Conservation (phyloP, 2,329 filamentous ascomycete genomes). For the Coniella lustricola region DNA sequence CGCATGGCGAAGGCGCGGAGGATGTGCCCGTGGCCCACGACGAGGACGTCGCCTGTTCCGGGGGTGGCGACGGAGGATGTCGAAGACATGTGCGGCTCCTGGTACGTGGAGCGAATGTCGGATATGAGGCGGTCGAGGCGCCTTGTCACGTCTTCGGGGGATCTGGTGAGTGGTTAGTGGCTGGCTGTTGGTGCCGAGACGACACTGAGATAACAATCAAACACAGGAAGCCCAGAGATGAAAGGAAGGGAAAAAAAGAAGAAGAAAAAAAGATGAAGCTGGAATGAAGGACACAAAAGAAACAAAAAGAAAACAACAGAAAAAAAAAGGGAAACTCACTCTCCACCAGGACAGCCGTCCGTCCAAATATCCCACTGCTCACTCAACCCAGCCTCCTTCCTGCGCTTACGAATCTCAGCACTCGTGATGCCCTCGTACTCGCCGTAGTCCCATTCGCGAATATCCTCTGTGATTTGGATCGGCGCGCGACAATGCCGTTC, state of each 20-base stretch:
- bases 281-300: not conserved
- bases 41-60: conserved; percentile 55
- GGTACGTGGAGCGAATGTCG: conserved; percentile 63
- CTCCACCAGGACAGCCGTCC: conserved; percentile 81
- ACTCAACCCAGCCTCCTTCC: conserved; percentile 48
- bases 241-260: too few species aligned
- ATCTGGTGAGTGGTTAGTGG: conserved; percentile 36
- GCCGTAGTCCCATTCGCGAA: conserved; percentile 84
- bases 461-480: conserved; percentile 62
- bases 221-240: too few species aligned
- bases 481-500: conserved; percentile 42
- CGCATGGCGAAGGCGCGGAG: conserved; percentile 80
- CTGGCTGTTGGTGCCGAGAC: too few species aligned
- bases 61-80: conserved; percentile 23
- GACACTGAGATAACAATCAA: too few species aligned
- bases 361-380: conserved; percentile 77
- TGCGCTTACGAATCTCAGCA: conserved; percentile 55
- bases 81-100: conserved; percentile 47
- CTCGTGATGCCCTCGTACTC: conserved; percentile 78
- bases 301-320: too few species aligned
- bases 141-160: conserved; percentile 62
- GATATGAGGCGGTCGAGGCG: conserved; percentile 70
- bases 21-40: conserved; percentile 89
- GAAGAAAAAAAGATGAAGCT: too few species aligned
- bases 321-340: conserved; percentile 46